phyloP scores from a whole-genome alignment of 2,329 filamentous ascomycete genomes.

The Epichloe aotearoae region DNA sequence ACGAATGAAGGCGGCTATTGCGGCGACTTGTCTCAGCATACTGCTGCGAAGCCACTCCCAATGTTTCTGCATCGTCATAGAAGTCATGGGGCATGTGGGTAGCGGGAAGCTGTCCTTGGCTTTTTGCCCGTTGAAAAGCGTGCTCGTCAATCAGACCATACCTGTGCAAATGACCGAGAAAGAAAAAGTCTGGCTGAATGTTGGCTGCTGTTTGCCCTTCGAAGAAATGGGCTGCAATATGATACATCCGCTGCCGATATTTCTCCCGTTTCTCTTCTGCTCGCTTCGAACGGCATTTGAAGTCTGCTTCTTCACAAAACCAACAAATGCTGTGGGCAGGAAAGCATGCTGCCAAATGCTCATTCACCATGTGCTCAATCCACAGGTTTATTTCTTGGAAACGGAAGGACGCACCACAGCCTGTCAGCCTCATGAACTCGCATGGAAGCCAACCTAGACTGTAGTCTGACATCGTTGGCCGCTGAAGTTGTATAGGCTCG shows the following conservation, averaged over 20 bases:
- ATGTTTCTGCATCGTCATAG: not conserved
- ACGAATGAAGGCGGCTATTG: not conserved
- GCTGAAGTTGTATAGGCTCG: conserved; percentile 6
- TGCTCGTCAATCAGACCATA: conserved; percentile 16
- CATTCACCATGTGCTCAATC: conserved; percentile 29
- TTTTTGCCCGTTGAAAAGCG: conserved; percentile 10
- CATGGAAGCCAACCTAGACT: conserved; percentile 23
- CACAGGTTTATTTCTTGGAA: conserved; percentile 26
- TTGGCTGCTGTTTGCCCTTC: conserved; percentile 11
- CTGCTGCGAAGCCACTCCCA: not conserved
- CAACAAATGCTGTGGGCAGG: conserved; percentile 30
- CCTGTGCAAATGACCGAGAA: conserved; percentile 24
- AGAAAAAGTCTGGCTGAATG: conserved; percentile 26
- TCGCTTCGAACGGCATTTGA: conserved; percentile 11
- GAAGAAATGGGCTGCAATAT: conserved; percentile 33
- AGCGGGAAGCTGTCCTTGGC: conserved; percentile 18
- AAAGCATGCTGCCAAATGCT: conserved; percentile 22
- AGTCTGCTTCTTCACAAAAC: conserved; percentile 31
- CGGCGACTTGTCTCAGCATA: not conserved
- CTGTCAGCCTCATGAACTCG: conserved; percentile 26
- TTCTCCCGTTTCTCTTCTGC: conserved; percentile 9
- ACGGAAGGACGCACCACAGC: conserved; percentile 26
- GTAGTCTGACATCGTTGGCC: conserved; percentile 4
- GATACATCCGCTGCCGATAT: conserved; percentile 31
- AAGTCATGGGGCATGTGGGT: not conserved